A percentile compares a stretch with the other conserved stretches of the same genome.
Evolutionary conservation across 2,329 filamentous ascomycete genomes (phyloP).

Genomic region (Aspergillus jensenii): DNA sequence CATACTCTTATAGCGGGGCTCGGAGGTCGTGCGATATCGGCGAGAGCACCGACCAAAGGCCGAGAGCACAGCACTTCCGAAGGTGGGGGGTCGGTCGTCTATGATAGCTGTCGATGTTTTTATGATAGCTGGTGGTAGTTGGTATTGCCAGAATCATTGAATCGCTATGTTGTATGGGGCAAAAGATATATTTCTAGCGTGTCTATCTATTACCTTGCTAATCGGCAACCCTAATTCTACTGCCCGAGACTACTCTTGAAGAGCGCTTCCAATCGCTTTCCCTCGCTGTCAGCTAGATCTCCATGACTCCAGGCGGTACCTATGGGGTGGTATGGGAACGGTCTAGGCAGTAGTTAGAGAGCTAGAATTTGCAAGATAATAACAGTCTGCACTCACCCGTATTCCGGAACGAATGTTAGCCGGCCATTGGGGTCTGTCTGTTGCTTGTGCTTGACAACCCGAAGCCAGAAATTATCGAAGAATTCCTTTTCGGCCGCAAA

Average conservation of each 20-base stretch:
- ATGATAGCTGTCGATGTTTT: too few relatives aligned
- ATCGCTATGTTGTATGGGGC: neutral
- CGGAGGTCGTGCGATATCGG: too few relatives aligned
- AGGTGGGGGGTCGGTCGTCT: too few relatives aligned
- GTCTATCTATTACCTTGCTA: too few relatives aligned
- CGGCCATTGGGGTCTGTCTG: neutral
- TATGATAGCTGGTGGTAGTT: too few relatives aligned
- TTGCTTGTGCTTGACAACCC: conserved; percentile 13
- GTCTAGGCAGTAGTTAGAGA: conserved; percentile 8
- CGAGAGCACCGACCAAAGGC: too few relatives aligned
- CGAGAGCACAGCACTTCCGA: too few relatives aligned
- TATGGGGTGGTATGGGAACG: conserved; percentile 24
- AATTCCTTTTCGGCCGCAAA: conserved; percentile 31
- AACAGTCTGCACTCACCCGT: conserved; percentile 5
- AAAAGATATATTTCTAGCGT: neutral
- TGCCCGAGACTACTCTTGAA: conserved; percentile 9
- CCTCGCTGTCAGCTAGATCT: conserved; percentile 23
- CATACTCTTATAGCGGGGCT: too few relatives aligned
- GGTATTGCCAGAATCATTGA: too few relatives aligned
- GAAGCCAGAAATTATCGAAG: conserved; percentile 29
- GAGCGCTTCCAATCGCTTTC: conserved; percentile 14
- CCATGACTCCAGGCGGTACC: conserved; percentile 15
- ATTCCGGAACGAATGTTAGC: conserved; percentile 15
- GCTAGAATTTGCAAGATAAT: too few relatives aligned
- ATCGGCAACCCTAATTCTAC: neutral